These are phyloP conservation scores for Diaporthe vexans DNA, from an alignment of 2,329 filamentous ascomycete species.

Conservation along the genomic window DNA sequence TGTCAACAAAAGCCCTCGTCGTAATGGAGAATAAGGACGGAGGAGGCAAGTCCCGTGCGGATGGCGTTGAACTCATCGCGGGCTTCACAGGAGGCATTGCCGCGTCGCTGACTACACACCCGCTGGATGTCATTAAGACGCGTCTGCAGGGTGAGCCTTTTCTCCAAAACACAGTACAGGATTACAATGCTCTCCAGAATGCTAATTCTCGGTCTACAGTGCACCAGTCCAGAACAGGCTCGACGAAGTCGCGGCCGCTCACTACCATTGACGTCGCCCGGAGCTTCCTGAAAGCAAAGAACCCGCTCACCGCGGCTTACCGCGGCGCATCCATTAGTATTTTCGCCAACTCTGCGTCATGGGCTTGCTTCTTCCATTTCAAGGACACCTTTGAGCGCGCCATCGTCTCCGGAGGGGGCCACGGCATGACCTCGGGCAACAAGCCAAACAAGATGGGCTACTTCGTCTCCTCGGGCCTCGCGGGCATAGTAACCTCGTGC, in stretches of 20 bases:
- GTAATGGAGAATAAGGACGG: constrained; percentile 53
- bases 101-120: constrained; percentile 89
- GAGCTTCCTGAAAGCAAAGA: constrained; percentile 62
- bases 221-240: constrained; percentile 58
- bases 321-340: constrained; percentile 92
- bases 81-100: constrained; percentile 90
- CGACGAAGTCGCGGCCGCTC: constrained; percentile 53
- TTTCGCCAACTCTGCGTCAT: constrained; percentile 89
- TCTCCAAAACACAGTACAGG: too few species aligned
- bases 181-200: neutral
- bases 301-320: constrained; percentile 80
- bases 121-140: constrained; percentile 96
- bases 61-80: constrained; percentile 89
- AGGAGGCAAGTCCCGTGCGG: constrained; percentile 72
- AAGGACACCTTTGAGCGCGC: constrained; percentile 68
- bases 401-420: constrained; percentile 54
- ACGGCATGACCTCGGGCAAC: constrained; percentile 42
- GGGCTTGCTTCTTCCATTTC: constrained; percentile 93
- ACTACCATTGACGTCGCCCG: constrained; percentile 68
- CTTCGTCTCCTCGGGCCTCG: constrained; percentile 80
- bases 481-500: constrained; percentile 81
- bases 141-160: constrained; percentile 83
- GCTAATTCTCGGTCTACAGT: constrained; percentile 53
- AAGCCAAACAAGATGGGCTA: constrained; percentile 69
- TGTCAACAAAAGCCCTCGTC: neutral